phyloP scores from a whole-genome alignment of 768 basidiomycete genomes.

The Lepiota subincarnata region DNA sequence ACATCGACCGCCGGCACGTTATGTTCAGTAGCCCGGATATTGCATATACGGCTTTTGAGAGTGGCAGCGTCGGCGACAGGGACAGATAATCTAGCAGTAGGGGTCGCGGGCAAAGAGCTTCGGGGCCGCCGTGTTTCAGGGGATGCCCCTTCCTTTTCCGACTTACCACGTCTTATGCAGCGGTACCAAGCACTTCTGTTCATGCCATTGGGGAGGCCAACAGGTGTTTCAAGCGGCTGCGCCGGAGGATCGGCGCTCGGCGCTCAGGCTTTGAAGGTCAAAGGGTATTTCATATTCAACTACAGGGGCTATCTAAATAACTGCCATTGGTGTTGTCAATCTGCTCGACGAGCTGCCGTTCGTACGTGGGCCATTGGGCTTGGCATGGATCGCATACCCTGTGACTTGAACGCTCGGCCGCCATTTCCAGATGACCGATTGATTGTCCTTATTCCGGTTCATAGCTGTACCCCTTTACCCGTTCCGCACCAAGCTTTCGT shows the following conservation, averaged over 20 bases:
- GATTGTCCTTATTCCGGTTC: slow-evolving; percentile 46
- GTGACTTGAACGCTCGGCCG: slow-evolving; percentile 25
- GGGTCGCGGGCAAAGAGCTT: slow-evolving; percentile 68
- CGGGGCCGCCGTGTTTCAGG: slow-evolving; percentile 1
- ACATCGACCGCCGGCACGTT: slow-evolving; percentile 59
- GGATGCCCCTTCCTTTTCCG: background rate
- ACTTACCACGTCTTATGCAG: slow-evolving; percentile 71
- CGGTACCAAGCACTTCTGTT: slow-evolving; percentile 63
- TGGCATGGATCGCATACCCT: background rate
- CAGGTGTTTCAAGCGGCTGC: slow-evolving; percentile 64
- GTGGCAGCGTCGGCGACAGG: slow-evolving; percentile 44
- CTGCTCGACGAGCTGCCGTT: slow-evolving; percentile 67
- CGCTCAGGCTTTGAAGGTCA: slow-evolving; percentile 75
- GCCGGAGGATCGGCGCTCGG: too few relatives aligned
- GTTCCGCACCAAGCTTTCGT: slow-evolving; percentile 75
- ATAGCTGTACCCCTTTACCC: slow-evolving; percentile 80
- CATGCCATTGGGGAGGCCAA: slow-evolving; percentile 50
- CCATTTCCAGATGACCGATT: slow-evolving; percentile 86
- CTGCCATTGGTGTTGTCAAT: slow-evolving; percentile 90
- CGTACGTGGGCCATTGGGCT: too few relatives aligned
- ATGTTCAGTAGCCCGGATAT: slow-evolving; percentile 80
- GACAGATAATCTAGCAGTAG: slow-evolving; percentile 58
- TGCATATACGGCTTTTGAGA: slow-evolving; percentile 79
- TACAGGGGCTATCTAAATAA: slow-evolving; percentile 3
- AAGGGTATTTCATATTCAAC: background rate